phyloP scores from a whole-genome alignment of 2,329 filamentous ascomycete genomes.

The Daldinia sp. region DNA sequence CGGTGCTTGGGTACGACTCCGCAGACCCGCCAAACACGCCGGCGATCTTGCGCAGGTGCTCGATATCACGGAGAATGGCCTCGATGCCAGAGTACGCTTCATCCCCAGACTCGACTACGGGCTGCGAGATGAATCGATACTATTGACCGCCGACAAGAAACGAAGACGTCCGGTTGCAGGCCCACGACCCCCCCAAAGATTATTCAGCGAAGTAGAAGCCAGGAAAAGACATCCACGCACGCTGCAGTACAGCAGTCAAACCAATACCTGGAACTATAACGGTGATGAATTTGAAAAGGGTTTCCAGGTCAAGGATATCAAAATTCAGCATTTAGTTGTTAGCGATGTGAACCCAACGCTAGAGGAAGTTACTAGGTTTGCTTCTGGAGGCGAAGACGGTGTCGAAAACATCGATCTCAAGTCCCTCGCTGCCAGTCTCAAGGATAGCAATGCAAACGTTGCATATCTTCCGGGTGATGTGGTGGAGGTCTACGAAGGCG shows the following conservation, averaged over 20 bases:
- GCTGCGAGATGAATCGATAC: constrained; percentile 75
- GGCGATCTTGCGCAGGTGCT: constrained; percentile 92
- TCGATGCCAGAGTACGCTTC: constrained; percentile 85
- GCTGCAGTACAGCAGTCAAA: constrained; percentile 74
- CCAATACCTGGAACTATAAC: constrained; percentile 84
- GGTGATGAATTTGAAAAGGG: constrained; percentile 91
- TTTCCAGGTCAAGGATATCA: constrained; percentile 92
- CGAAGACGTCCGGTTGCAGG: constrained; percentile 76
- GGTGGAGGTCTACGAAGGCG: constrained; percentile 95
- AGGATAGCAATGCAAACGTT: constrained; percentile 80
- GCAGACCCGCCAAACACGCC: constrained; percentile 79
- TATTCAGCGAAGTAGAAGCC: constrained; percentile 93
- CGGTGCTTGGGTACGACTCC: constrained; percentile 91
- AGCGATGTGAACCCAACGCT: constrained; percentile 92
- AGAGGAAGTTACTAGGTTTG: constrained; percentile 95
- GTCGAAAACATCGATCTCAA: constrained; percentile 93
- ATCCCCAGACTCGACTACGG: constrained; percentile 95
- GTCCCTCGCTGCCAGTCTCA: constrained; percentile 87
- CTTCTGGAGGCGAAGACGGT: constrained; percentile 86
- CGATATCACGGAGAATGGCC: constrained; percentile 90
- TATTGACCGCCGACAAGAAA: constrained; percentile 68
- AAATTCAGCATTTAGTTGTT: constrained; percentile 83
- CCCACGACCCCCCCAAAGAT: constrained; percentile 81
- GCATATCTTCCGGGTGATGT: constrained; percentile 92
- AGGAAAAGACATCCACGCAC: constrained; percentile 80